Conservation (phyloP, 306 rosid species). For the Fagus crenata region DNA sequence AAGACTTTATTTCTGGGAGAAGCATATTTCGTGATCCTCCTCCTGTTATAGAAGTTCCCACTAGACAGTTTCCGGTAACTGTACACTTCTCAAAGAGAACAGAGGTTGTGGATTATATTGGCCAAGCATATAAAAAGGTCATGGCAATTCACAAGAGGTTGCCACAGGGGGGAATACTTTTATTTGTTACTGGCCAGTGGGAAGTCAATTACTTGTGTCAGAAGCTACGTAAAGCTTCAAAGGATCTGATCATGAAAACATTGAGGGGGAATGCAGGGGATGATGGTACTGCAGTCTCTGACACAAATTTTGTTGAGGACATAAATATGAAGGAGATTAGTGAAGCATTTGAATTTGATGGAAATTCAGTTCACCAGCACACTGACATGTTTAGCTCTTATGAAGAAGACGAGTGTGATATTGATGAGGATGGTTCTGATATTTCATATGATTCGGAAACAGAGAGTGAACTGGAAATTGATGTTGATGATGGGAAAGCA, state of each 20-base stretch:
- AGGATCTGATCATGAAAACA: constrained; percentile 46
- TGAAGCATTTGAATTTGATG: constrained; percentile 74
- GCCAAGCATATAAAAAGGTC: constrained; percentile 82
- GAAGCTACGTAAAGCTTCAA: constrained; percentile 72
- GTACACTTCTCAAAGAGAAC: constrained; percentile 78
- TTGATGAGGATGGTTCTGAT: constrained; percentile 45
- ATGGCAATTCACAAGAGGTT: constrained; percentile 87
- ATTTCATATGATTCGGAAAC: constrained; percentile 61
- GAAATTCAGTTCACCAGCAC: constrained; percentile 40
- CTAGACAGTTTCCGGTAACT: constrained; percentile 83
- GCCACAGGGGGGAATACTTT: constrained; percentile 88
- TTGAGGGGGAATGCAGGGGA: constrained; percentile 36
- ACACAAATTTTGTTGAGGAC: constrained; percentile 43
- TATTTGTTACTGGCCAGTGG: constrained; percentile 82
- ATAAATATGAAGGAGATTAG: constrained; percentile 59
- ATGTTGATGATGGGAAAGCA: constrained; percentile 36
- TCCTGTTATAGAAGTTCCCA: constrained; percentile 76
- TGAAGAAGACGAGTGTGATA: constrained; percentile 55
- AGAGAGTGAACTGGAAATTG: constrained; percentile 67
- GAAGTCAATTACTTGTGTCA: constrained; percentile 82
- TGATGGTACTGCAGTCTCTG: constrained; percentile 31
- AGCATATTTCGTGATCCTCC: constrained; percentile 64
- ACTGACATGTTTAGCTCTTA: constrained; percentile 60
- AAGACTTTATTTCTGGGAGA: constrained; percentile 69
- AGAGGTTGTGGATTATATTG: constrained; percentile 64